phyloP scores from a whole-genome alignment of 257 asterid species.

The Cordia subcordata region DNA sequence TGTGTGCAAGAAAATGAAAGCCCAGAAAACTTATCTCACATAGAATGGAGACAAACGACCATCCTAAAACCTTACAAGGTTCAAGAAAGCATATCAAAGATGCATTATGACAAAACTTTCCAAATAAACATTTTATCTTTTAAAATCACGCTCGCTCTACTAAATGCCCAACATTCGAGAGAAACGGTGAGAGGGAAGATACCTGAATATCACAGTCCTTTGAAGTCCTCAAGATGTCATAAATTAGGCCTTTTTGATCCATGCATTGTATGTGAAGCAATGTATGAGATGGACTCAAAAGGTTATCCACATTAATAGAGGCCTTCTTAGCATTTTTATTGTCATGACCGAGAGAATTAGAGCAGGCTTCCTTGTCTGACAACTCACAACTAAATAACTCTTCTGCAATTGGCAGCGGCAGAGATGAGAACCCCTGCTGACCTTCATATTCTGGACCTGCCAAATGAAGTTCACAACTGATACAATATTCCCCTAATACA shows the following conservation, averaged over 20 bases:
- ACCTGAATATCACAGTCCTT: conserved; percentile 50
- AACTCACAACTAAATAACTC: conserved; percentile 35
- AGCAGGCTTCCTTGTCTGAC: conserved; percentile 22
- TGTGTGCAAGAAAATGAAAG: conserved; percentile 5
- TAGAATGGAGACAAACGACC: not conserved
- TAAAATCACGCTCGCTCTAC: no score
- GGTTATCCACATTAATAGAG: conserved; percentile 34
- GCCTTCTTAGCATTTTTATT: conserved; percentile 24
- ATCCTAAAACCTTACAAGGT: not conserved
- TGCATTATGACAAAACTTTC: no score
- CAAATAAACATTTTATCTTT: no score
- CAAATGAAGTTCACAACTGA: conserved; percentile 40
- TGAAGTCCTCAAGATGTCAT: conserved; percentile 44
- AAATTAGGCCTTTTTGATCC: conserved; percentile 50
- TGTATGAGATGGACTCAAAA: conserved; percentile 44
- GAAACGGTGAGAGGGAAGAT: conserved; percentile 1
- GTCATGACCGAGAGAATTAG: conserved; percentile 20
- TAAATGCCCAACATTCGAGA: not conserved
- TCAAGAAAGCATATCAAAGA: no score
- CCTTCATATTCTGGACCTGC: conserved; percentile 37
- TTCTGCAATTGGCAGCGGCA: conserved; percentile 30
- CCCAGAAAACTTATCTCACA: not conserved
- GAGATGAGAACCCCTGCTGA: conserved; percentile 34
- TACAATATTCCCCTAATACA: conserved; percentile 38
- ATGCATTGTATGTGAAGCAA: conserved; percentile 44